Conservation (phyloP, 306 rosid species). For the Begonia masoniana region DNA sequence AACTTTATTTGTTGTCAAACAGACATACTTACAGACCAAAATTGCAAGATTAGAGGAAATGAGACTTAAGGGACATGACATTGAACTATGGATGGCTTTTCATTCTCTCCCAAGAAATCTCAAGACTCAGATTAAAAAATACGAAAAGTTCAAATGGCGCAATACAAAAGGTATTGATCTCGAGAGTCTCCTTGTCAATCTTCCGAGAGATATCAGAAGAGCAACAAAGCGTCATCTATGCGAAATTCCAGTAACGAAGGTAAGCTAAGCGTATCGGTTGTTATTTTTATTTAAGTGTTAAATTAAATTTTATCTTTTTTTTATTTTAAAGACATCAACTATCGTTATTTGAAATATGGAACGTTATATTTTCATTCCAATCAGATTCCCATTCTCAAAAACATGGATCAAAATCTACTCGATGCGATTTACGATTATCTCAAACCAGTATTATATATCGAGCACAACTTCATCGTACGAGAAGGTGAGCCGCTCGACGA, state of each 20-base stretch:
- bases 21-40: conserved; percentile 59
- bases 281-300: background rate
- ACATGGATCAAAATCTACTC: background rate
- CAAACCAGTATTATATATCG: conserved; percentile 9
- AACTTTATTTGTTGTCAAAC: conserved; percentile 3
- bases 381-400: conserved; percentile 5
- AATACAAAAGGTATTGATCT: conserved; percentile 6
- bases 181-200: conserved; percentile 4
- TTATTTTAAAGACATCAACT: background rate
- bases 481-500: conserved; percentile 16
- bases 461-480: background rate
- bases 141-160: conserved; percentile 6
- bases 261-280: conserved; percentile 17
- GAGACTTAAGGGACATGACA: conserved; percentile 11
- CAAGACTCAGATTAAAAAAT: conserved; percentile 8
- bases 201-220: conserved; percentile 5
- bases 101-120: conserved; percentile 4
- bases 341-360: background rate
- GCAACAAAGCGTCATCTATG: conserved; percentile 44
- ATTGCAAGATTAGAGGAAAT: conserved; percentile 40
- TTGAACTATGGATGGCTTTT: conserved; percentile 14
- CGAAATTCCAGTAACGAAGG: conserved; percentile 38
- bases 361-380: background rate
- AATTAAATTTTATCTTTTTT: background rate
- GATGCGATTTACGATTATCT: conserved; percentile 3